Evolutionary conservation across 169 alveolate species (phyloP).

Genomic region (Eimeria sp.): DNA sequence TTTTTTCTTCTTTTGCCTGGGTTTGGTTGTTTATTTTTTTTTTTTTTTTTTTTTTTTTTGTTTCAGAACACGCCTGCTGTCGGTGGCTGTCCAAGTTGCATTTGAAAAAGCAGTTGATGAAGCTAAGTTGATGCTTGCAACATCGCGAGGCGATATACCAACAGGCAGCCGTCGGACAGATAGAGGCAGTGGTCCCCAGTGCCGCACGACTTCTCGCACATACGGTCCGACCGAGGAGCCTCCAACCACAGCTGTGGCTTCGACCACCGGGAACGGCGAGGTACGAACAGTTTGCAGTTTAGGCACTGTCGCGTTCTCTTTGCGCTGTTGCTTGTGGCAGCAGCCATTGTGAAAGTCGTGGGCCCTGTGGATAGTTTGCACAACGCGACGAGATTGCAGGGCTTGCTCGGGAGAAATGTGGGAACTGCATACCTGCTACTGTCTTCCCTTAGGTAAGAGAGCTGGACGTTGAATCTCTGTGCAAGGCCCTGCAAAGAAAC

Average conservation of each 20-base stretch:
- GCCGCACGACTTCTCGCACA: background rate
- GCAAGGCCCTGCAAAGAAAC: constrained; percentile 76
- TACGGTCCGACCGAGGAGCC: background rate
- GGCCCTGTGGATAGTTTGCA: background rate
- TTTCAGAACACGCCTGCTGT: constrained; percentile 62
- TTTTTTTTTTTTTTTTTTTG: background rate
- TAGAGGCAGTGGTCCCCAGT: constrained; percentile 8
- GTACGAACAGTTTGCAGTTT: background rate
- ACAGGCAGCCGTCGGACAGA: constrained; percentile 48
- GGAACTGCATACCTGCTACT: background rate
- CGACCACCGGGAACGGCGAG: background rate
- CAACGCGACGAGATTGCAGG: background rate
- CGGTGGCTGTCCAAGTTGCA: constrained; percentile 73
- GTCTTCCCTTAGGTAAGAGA: constrained; percentile 37
- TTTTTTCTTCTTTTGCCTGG: too few species aligned
- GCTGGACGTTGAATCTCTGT: constrained; percentile 76
- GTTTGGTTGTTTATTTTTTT: background rate
- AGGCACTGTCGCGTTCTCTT: background rate
- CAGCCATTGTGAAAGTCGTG: too few species aligned
- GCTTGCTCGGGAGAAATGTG: background rate
- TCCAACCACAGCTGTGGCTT: background rate
- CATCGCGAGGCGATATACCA: constrained; percentile 38
- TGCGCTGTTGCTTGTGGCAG: background rate
- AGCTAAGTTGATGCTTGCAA: constrained; percentile 47
- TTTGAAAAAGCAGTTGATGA: constrained; percentile 69